Base-by-base conservation (phyloP, 768 basidiomycete species). In the Pholiota conissans region DNA sequence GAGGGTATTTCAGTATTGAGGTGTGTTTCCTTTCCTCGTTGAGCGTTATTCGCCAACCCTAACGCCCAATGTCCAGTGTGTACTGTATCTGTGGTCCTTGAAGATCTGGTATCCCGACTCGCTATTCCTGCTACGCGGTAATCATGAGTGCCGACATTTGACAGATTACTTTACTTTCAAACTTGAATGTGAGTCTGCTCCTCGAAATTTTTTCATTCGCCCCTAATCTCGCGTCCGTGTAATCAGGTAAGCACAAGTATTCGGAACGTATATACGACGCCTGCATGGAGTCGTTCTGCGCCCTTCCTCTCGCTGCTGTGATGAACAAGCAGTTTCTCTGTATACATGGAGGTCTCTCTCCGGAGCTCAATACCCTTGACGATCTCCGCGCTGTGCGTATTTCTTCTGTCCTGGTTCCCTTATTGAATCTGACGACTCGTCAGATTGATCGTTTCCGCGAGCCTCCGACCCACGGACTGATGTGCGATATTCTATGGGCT, bases 311-410 rank as follows among this genome's bases (percentile, higher is more conserved):
- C 8, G 96, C 96, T 0, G 97, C 97, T 29, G 73, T 99, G 68
- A 98, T 98, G 96, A 99, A 99, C 79, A 98, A 98, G 70, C 97
- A 98, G 73, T 99, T 99, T 74, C 78, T 98, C 49, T 99, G 96
- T 73, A 97, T 98, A 59, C 97, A 99, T 60, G 97, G 97, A 28
- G 97, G 97, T 16, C 80, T 99, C 13, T 95, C 93, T 0, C 97
- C 97, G 0, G 97, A 99, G 70, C 76, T 99, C 35, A 87, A 93
- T 63, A 98, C 96, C 3, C 82, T 99, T 46, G 96, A 99, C 66
- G 97, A 99, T 71, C 85, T 99, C 42, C 89, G 95, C 53, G 79
- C 77, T 46, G 95, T 96, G 59, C 35, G 90, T 79, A 13, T 45
- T 55, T 22, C 39, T 16, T 9, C n/a, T 51, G 10, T 49, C n/a